These are phyloP conservation scores for Lactarius pseudohatsudake DNA, from an alignment of 768 basidiomycete genomes.

Conservation along the genomic window DNA sequence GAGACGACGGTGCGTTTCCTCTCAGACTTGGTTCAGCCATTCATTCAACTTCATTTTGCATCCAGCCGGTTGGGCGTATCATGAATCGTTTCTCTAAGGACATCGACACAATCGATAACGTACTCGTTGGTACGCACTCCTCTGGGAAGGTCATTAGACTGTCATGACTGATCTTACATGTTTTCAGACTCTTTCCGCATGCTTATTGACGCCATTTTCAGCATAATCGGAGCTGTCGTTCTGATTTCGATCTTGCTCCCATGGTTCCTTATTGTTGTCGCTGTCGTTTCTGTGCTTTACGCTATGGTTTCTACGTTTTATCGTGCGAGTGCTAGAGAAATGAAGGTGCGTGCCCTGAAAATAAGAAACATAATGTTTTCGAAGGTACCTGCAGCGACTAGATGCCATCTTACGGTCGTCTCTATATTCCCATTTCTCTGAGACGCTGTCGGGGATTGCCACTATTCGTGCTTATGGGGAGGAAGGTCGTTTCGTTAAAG, in stretches of 20 bases:
- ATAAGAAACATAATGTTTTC: neutral
- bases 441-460: conserved; percentile 80
- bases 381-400: conserved; percentile 44
- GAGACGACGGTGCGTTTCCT: conserved; percentile 67
- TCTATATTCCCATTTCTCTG: conserved; percentile 90
- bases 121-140: conserved; percentile 49
- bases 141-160: neutral
- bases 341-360: conserved; percentile 52
- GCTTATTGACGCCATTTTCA: conserved; percentile 60
- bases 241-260: conserved; percentile 75
- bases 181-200: conserved; percentile 68
- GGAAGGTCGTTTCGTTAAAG: conserved; percentile 65
- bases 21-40: neutral
- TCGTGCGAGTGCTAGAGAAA: conserved; percentile 79
- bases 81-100: conserved; percentile 91
- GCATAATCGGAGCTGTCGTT: conserved; percentile 74
- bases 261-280: conserved; percentile 81
- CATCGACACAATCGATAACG: conserved; percentile 79
- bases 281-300: conserved; percentile 61
- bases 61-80: conserved; percentile 76
- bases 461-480: conserved; percentile 91
- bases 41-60: conserved; percentile 28
- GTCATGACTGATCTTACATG: conserved; percentile 5
- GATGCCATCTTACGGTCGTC: conserved; percentile 84
- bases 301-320: conserved; percentile 78